phyloP scores from a whole-genome alignment of 768 basidiomycete genomes.

The Trametes cubensis region DNA sequence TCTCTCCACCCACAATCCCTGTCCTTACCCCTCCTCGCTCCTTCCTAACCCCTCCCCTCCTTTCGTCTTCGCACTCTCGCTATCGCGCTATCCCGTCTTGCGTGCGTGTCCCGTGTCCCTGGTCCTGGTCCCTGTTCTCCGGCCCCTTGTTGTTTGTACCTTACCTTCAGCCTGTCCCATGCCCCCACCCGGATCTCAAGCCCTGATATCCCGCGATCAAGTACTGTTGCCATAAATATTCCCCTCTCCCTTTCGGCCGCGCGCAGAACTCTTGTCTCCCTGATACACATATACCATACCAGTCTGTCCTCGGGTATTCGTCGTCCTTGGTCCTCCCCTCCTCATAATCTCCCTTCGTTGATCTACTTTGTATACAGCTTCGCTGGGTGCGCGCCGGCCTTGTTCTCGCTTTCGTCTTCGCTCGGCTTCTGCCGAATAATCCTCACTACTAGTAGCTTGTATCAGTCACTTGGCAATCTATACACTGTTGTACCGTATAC shows the following conservation, averaged over 20 bases:
- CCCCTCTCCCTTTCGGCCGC: not conserved
- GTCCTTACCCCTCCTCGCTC: not conserved
- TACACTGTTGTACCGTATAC: too few relatives aligned
- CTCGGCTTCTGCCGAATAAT: too few relatives aligned
- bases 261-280: too few relatives aligned
- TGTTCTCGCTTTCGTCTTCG: too few relatives aligned
- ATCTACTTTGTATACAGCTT: not conserved
- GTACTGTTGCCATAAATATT: not conserved
- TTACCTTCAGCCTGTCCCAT: not conserved
- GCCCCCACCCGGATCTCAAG: not conserved
- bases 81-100: not conserved
- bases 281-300: conserved; percentile 17
- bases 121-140: not conserved
- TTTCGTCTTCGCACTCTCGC: too few relatives aligned
- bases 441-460: too few relatives aligned
- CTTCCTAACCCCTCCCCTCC: not conserved
- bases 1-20: too few relatives aligned
- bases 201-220: not conserved
- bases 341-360: not conserved
- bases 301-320: conserved; percentile 25
- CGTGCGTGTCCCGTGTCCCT: not conserved
- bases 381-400: not conserved
- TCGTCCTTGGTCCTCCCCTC: conserved; percentile 13
- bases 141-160: not conserved
- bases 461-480: too few relatives aligned